Evolutionary conservation across 148 eudicot species (phyloP).

Genomic region (Beta vulgaris): DNA sequence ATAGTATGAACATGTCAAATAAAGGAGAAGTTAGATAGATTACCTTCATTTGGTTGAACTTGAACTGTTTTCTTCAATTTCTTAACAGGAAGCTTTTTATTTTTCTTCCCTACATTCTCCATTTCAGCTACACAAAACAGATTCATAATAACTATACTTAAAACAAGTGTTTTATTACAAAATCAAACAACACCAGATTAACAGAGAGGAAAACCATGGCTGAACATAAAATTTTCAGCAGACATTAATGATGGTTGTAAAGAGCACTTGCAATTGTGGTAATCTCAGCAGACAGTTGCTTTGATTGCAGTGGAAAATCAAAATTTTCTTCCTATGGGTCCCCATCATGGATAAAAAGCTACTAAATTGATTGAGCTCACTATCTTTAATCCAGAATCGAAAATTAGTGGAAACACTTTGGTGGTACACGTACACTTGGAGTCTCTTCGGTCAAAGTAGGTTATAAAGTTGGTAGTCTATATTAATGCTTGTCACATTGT

Average conservation of each 20-base stretch:
- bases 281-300: constrained; percentile 8
- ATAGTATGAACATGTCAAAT: too few species aligned
- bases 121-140: too few species aligned
- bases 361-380: constrained; percentile 23
- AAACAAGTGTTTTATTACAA: too few species aligned
- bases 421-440: constrained; percentile 24
- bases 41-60: too few species aligned
- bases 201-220: too few species aligned
- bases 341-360: constrained; percentile 8
- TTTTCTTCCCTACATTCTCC: too few species aligned
- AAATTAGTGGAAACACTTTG: constrained; percentile 7
- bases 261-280: constrained; percentile 5
- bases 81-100: too few species aligned
- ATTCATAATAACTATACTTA: too few species aligned
- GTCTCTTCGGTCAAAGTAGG: constrained; percentile 19
- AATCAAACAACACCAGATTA: too few species aligned
- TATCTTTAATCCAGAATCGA: background rate
- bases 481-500: constrained; percentile 23
- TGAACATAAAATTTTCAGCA: too few species aligned
- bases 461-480: constrained; percentile 8
- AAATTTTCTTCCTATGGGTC: background rate
- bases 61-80: too few species aligned
- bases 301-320: constrained; percentile 1
- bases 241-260: constrained; percentile 21
- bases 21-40: too few species aligned